Percentiles rank a stretch among this genome's conserved stretches.
Evolutionary conservation across 257 asterid genomes (phyloP).

Genomic region (Nicotiana otophora): DNA sequence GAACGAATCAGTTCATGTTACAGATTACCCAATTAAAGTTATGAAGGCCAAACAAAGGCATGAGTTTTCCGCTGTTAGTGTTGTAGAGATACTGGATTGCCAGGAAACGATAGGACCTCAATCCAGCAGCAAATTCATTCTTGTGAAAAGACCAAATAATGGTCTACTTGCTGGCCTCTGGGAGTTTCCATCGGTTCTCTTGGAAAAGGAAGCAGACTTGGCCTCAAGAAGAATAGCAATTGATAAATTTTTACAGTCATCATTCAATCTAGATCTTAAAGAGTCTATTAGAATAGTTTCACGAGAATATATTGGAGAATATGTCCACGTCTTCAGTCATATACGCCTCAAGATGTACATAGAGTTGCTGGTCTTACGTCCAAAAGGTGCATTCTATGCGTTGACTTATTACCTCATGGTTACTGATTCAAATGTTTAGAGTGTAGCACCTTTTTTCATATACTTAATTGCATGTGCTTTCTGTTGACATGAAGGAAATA

Average conservation of each 20-base stretch:
- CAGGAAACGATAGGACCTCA: slow-evolving; percentile 28
- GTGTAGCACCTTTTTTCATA: background rate
- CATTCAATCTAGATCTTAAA: slow-evolving; percentile 50
- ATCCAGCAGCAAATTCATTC: slow-evolving; percentile 53
- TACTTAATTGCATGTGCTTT: slow-evolving; percentile 6
- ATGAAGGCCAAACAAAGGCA: slow-evolving; percentile 71
- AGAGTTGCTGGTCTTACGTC: slow-evolving; percentile 58
- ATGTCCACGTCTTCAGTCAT: slow-evolving; percentile 72
- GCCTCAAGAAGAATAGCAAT: slow-evolving; percentile 54
- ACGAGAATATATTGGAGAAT: slow-evolving; percentile 87
- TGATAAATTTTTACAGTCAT: slow-evolving; percentile 51
- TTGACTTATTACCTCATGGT: background rate
- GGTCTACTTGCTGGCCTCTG: slow-evolving; percentile 98
- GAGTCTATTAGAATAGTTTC: slow-evolving; percentile 46
- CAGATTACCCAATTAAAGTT: slow-evolving; percentile 79
- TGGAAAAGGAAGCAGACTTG: slow-evolving; percentile 63
- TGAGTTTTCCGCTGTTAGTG: slow-evolving; percentile 88
- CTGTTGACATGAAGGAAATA: slow-evolving; percentile 43
- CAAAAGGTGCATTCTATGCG: slow-evolving; percentile 36
- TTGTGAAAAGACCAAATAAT: slow-evolving; percentile 79
- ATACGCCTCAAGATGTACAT: slow-evolving; percentile 90
- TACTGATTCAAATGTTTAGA: background rate
- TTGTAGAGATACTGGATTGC: slow-evolving; percentile 67
- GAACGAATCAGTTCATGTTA: slow-evolving; percentile 57
- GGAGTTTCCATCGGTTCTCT: slow-evolving; percentile 90